A percentile compares a stretch with the other conserved stretches of the same genome.
Evolutionary conservation across 78 protist genomes (phyloP).

Genomic region (Pigoraptor vietnamica): DNA sequence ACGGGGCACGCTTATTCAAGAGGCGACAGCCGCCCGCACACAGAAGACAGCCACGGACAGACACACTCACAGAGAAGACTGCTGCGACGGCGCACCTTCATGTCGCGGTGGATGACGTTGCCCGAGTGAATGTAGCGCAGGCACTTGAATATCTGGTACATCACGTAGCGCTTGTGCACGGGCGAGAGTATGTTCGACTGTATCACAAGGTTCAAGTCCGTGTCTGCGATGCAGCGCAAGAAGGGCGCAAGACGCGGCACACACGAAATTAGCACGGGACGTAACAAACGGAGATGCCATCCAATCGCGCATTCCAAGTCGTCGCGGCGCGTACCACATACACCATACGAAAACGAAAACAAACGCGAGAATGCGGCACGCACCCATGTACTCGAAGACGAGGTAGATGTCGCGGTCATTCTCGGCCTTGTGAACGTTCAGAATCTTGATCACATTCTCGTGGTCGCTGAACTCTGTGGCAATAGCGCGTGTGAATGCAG

Average conservation of each 20-base stretch:
- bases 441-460: neutral
- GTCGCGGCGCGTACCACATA: too few species aligned
- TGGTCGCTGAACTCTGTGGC: neutral
- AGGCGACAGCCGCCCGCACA: too few species aligned
- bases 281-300: too few species aligned
- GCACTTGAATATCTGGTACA: conserved; percentile 86
- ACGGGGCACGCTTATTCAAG: too few species aligned
- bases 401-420: conserved; percentile 85
- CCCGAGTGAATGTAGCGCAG: conserved; percentile 52
- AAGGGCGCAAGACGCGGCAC: neutral
- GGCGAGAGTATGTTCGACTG: conserved; percentile 93
- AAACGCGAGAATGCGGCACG: too few species aligned
- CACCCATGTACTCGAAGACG: conserved; percentile 67
- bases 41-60: conserved; percentile 88
- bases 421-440: conserved; percentile 65
- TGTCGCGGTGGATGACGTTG: conserved; percentile 5
- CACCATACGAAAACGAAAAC: too few species aligned
- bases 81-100: conserved; percentile 3
- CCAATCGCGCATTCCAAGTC: too few species aligned
- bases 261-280: neutral
- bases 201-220: conserved; percentile 95
- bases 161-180: conserved; percentile 75
- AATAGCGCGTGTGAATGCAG: neutral
- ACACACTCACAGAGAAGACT: conserved; percentile 84
- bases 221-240: conserved; percentile 4